Evolutionary conservation across 495 filamentous ascomycete genomes (phyloP), one percentile per base, ranked within the genome.

Genomic region (Hyaloscypha hepaticicola): DNA sequence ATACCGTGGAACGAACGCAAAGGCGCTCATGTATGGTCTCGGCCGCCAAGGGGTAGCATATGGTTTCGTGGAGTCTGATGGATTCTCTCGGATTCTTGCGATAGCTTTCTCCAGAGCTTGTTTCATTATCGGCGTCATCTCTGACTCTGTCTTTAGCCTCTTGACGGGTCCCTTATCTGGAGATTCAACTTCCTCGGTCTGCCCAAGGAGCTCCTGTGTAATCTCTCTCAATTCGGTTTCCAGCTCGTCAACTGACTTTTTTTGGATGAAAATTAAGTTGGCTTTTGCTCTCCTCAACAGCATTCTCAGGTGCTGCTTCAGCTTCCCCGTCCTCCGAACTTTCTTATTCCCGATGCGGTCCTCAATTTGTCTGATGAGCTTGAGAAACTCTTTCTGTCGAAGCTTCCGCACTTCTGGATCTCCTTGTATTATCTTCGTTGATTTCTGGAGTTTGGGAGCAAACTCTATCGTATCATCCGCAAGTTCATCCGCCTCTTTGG

Each of bases 1-100:
- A 77, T 96, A 99, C 63, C 90, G 82, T 24, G 95, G 95, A 64
- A 99, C 92, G 75, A 97, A 97, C 16, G 93, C 92, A 75, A 98
- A 99, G 2, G 92, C 86, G 22, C 83, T 79, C 90, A 99, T 93
- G 79, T 85, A 98, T 55, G 87, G 81, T 48, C 93, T 80, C n/a
- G 95, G 95, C 29, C 79, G 74, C 95, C 95, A 99, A 22, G 95
- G 95, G 19, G 94, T 96, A 21, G 82, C 80, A 77, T 99, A 99
- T 16, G 95, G 89, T 78, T 96, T 96, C 56, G 76, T 80, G 41
- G 77, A 70, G 76, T 97, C 92, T 61, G 86, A 75, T 1, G 90
- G 88, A 78, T 96, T 95, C 65, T 90, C 87, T 49, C 81, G 79
- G 73, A 83, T 81, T 66, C 83, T 77, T 22, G 74, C 70, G 28